A percentile compares a stretch with the other conserved stretches of the same genome.
These are phyloP conservation scores for Aspergillus jensenii DNA, from an alignment of 2,329 filamentous ascomycete genomes.

Conservation along the genomic window DNA sequence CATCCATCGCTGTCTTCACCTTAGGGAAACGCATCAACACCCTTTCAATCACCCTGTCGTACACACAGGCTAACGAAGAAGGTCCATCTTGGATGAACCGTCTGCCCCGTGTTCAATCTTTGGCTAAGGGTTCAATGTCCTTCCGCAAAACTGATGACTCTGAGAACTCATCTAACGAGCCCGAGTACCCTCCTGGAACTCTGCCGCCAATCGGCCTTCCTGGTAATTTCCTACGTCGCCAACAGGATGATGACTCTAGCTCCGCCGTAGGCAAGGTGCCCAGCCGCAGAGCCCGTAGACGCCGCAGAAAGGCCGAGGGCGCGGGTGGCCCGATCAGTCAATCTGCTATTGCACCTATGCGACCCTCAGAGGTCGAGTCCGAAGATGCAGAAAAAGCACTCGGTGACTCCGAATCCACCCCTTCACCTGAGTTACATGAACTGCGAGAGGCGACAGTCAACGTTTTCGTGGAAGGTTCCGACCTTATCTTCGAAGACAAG, in stretches of 20 bases:
- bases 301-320: constrained; percentile 67
- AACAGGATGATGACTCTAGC: constrained; percentile 70
- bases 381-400: constrained; percentile 25
- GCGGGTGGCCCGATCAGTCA: constrained; percentile 85
- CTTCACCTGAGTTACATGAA: not conserved
- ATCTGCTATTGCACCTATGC: constrained; percentile 78
- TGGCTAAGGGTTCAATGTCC: constrained; percentile 78
- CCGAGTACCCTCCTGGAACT: constrained; percentile 65
- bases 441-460: constrained; percentile 53
- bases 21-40: constrained; percentile 98
- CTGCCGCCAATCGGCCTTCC: constrained; percentile 71
- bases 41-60: constrained; percentile 90
- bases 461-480: constrained; percentile 75
- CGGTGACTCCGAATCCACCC: constrained; percentile 8
- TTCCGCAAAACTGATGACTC: constrained; percentile 66
- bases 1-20: constrained; percentile 97
- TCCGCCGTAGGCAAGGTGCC: constrained; percentile 55
- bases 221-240: constrained; percentile 75
- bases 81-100: constrained; percentile 94
- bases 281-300: constrained; percentile 53
- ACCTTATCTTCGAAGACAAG: constrained; percentile 79
- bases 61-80: constrained; percentile 85
- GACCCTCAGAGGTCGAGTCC: constrained; percentile 34
- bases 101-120: constrained; percentile 77
- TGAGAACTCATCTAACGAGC: constrained; percentile 59